Percentiles rank a stretch among this genome's conserved stretches.
phyloP scores from a whole-genome alignment of 805 yeast species.

The Myxozyma vanderwaltii region DNA sequence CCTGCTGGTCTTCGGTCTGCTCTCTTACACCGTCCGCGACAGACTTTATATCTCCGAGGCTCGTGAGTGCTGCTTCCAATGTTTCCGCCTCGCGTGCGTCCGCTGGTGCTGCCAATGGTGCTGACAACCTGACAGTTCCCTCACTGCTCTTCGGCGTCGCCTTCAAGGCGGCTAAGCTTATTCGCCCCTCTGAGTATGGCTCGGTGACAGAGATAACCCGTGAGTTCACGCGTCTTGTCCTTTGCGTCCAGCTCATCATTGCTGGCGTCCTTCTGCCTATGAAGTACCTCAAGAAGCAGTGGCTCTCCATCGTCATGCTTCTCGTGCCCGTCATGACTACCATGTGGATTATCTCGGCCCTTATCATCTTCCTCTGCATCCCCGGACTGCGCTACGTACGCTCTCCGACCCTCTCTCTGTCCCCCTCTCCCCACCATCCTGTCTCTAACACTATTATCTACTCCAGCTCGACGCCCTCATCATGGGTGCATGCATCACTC shows the following conservation, averaged over 20 bases:
- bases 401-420: too few species aligned
- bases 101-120: too few species aligned
- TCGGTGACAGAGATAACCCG: constrained; percentile 53
- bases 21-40: constrained; percentile 62
- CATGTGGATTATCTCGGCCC: constrained; percentile 68
- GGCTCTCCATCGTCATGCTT: constrained; percentile 59
- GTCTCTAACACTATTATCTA: too few species aligned
- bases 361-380: constrained; percentile 62
- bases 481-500: constrained; percentile 71
- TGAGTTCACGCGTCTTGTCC: constrained; percentile 62
- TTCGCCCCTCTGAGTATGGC: constrained; percentile 56
- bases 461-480: constrained; percentile 52
- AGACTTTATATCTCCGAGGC: constrained; percentile 66
- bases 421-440: too few species aligned
- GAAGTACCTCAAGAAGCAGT: constrained; percentile 61
- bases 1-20: constrained; percentile 57
- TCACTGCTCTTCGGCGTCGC: constrained; percentile 64
- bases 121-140: constrained; percentile 44
- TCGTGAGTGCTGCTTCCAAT: constrained; percentile 24
- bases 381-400: constrained; percentile 52
- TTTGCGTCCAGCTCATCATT: constrained; percentile 71
- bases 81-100: neutral
- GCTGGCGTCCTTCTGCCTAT: constrained; percentile 74
- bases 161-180: constrained; percentile 60
- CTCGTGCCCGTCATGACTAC: constrained; percentile 69